Conservation (phyloP, 2,329 filamentous ascomycete species). For the Apiospora marii region DNA sequence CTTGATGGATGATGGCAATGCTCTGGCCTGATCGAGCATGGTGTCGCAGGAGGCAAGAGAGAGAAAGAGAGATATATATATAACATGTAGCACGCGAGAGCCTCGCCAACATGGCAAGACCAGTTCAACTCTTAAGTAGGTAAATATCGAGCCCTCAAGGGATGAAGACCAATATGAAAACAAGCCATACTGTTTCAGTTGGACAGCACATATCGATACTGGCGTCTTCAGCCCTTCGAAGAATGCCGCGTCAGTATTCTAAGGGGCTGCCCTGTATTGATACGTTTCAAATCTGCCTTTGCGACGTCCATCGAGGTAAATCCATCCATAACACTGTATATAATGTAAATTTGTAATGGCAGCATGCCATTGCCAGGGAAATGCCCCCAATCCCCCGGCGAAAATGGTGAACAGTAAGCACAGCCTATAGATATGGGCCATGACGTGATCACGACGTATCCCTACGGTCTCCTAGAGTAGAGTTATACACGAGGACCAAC, state of each 20-base stretch:
- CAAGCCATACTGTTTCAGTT: neutral
- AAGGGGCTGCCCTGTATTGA: neutral
- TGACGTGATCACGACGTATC: neutral
- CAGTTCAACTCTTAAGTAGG: neutral
- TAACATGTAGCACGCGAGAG: neutral
- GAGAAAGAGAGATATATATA: neutral
- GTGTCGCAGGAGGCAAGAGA: slow-evolving; percentile 12
- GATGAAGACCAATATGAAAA: neutral
- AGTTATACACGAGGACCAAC: neutral
- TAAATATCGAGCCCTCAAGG: neutral
- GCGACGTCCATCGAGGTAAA: neutral
- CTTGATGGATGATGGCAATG: slow-evolving; percentile 37
- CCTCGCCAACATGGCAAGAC: neutral
- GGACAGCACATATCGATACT: neutral
- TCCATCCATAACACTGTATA: neutral
- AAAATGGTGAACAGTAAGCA: neutral
- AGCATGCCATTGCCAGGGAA: neutral
- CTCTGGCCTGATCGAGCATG: slow-evolving; percentile 38
- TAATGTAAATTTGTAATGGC: neutral
- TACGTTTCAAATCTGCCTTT: neutral
- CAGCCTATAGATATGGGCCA: neutral
- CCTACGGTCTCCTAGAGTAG: neutral
- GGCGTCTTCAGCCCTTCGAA: neutral
- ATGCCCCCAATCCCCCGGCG: no score
- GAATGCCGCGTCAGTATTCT: neutral